A percentile compares a stretch with the other conserved stretches of the same genome.
phyloP scores from a whole-genome alignment of 257 asterid genomes.

The Hygrophila difformis region DNA sequence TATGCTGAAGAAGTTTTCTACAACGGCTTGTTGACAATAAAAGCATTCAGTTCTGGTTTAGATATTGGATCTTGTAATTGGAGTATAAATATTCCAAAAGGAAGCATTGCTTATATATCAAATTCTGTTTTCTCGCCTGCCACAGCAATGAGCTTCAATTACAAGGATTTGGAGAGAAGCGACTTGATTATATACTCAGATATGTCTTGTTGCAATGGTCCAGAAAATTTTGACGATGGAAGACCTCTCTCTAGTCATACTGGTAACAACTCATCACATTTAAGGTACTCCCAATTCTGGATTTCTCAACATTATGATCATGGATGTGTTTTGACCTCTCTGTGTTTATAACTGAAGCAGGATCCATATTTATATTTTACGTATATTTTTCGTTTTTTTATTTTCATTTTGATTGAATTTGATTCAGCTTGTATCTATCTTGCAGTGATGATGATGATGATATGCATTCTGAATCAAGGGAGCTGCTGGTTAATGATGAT shows the following conservation, averaged over 20 bases:
- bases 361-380: not conserved
- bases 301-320: conserved; percentile 2
- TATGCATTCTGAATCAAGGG: conserved; percentile 22
- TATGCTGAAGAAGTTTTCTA: conserved; percentile 82
- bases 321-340: not conserved
- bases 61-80: conserved; percentile 92
- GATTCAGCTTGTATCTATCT: conserved; percentile 12
- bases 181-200: conserved; percentile 70
- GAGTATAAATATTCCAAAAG: conserved; percentile 58
- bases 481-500: conserved; percentile 20
- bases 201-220: conserved; percentile 27
- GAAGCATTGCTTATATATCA: conserved; percentile 55
- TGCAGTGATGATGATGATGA: conserved; percentile 37
- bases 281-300: conserved; percentile 33
- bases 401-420: conserved; percentile 13
- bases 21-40: conserved; percentile 62
- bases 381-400: conserved; percentile 3
- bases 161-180: conserved; percentile 44
- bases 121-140: conserved; percentile 49
- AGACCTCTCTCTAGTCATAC: conserved; percentile 14
- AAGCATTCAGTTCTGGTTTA: conserved; percentile 78
- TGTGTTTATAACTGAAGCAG: conserved; percentile 7
- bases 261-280: conserved; percentile 18
- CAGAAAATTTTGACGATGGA: conserved; percentile 22
- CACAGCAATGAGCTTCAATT: conserved; percentile 49